Percentiles rank a stretch among this genome's conserved stretches.
Conservation (phyloP, 495 filamentous ascomycete species). For the Hypoxylon crocopeplum region DNA sequence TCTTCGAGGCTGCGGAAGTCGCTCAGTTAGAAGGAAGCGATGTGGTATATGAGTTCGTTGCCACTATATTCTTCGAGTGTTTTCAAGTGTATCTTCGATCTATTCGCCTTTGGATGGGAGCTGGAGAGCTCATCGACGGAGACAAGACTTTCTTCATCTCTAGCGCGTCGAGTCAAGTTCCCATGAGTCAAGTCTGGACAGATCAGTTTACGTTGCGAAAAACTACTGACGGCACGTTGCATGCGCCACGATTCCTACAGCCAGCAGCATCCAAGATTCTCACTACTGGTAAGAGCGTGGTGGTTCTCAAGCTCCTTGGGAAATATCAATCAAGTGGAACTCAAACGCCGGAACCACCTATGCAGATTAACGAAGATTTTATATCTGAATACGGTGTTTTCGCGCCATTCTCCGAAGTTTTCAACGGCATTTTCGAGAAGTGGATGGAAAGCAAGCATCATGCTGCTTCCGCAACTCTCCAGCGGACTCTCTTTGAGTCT, state of each 20-base stretch:
- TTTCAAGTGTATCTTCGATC: conserved; percentile 83
- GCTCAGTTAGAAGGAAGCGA: conserved; percentile 73
- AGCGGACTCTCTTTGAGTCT: conserved; percentile 67
- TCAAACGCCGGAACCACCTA: conserved; percentile 34
- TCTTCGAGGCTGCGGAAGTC: conserved; percentile 72
- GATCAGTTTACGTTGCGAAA: conserved; percentile 70
- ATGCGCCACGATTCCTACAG: conserved; percentile 77
- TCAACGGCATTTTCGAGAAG: conserved; percentile 69
- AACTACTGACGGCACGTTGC: conserved; percentile 60
- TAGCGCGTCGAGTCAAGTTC: conserved; percentile 60
- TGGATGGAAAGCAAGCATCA: conserved; percentile 79
- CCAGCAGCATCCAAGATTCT: conserved; percentile 74
- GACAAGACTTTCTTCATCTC: conserved; percentile 79
- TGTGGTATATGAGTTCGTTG: conserved; percentile 64
- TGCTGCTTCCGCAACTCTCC: conserved; percentile 68
- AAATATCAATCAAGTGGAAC: conserved; percentile 43
- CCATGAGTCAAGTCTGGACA: conserved; percentile 74
- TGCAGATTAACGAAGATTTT: conserved; percentile 65
- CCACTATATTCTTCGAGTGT: conserved; percentile 78
- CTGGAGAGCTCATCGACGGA: conserved; percentile 67
- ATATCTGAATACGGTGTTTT: conserved; percentile 49
- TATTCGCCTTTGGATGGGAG: conserved; percentile 84
- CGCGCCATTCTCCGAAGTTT: conserved; percentile 77
- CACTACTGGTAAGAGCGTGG: conserved; percentile 84
- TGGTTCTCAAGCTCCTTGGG: conserved; percentile 74